Conservation (phyloP, 805 yeast species). For the Candida morakotiae region DNA sequence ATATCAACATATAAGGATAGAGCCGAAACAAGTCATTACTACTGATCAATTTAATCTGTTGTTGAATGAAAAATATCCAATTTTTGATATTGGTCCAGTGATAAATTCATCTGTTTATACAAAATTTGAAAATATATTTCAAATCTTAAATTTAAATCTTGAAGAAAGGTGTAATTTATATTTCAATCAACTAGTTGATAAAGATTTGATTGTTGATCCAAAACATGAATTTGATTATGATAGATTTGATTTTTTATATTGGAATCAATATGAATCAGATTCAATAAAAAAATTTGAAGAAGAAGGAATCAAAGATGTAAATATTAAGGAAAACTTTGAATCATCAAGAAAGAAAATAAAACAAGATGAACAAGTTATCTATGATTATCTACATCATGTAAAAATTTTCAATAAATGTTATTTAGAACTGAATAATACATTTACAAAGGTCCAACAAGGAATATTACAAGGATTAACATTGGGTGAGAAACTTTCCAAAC, state of each 20-base stretch:
- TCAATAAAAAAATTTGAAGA: slow-evolving; percentile 2
- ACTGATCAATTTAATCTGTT: not conserved
- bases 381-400: slow-evolving; percentile 20
- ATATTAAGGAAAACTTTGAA: slow-evolving; percentile 5
- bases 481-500: not conserved
- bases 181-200: slow-evolving; percentile 13
- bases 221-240: slow-evolving; percentile 12
- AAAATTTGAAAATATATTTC: slow-evolving; percentile 6
- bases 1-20: too few relatives aligned
- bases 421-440: slow-evolving; percentile 8
- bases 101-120: not conserved
- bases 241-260: slow-evolving; percentile 8
- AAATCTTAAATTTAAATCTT: slow-evolving; percentile 10
- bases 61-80: slow-evolving; percentile 1
- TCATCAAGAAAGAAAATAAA: slow-evolving; percentile 6
- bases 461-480: slow-evolving; percentile 5
- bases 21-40: too few relatives aligned
- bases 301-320: slow-evolving; percentile 5
- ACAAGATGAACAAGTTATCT: slow-evolving; percentile 17
- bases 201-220: too few relatives aligned
- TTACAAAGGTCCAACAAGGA: slow-evolving; percentile 7
- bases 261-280: slow-evolving; percentile 8
- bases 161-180: slow-evolving; percentile 19
- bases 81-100: not conserved
- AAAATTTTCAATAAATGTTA: slow-evolving; percentile 22